A percentile compares a stretch with the other conserved stretches of the same genome.
Evolutionary conservation across 164 flowering plant species (phyloP).

Genomic region (Vitis riparia): DNA sequence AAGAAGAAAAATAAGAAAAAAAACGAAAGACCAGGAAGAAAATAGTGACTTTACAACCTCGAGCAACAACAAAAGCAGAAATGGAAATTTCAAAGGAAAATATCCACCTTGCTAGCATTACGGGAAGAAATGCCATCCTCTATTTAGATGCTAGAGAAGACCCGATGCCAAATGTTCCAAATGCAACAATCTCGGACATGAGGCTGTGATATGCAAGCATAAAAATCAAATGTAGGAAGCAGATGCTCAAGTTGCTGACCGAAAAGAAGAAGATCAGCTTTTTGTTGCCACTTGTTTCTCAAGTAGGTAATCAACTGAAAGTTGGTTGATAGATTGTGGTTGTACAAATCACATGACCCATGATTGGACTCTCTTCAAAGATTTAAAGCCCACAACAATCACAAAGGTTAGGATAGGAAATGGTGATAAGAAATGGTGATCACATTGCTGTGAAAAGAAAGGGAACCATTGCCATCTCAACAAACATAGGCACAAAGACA

Average conservation of each 20-base stretch:
- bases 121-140: neutral
- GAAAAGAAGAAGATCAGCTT: neutral
- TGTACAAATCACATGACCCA: conserved; percentile 13
- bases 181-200: conserved; percentile 1
- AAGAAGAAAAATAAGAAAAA: too few species aligned
- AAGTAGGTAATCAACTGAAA: neutral
- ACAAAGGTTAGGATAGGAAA: conserved; percentile 6
- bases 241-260: conserved; percentile 3
- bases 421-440: too few species aligned
- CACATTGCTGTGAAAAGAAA: neutral
- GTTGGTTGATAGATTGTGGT: conserved; percentile 7
- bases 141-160: neutral
- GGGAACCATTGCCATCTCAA: conserved; percentile 4
- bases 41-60: too few species aligned
- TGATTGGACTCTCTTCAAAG: conserved; percentile 1
- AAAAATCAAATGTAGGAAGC: neutral
- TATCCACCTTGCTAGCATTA: conserved; percentile 2
- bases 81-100: neutral
- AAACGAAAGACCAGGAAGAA: too few species aligned
- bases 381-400: neutral
- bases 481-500: too few species aligned
- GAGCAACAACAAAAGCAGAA: too few species aligned
- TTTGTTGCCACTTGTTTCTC: conserved; percentile 8
- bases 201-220: conserved; percentile 1
- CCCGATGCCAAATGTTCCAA: conserved; percentile 4